phyloP scores from a whole-genome alignment of 129 eudicot genomes.

The Pseudognaphalium luteoalbum region DNA sequence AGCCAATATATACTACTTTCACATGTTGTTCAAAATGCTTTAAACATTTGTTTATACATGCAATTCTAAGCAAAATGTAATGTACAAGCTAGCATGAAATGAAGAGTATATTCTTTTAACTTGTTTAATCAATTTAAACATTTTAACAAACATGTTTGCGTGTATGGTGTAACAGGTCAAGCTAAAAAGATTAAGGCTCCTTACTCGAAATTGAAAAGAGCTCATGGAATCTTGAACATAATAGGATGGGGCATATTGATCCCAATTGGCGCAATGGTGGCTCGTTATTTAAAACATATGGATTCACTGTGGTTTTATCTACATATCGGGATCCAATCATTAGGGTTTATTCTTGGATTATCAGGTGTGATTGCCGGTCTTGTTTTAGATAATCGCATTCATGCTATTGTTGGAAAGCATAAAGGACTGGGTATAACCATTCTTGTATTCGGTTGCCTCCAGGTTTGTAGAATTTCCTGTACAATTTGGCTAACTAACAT shows the following conservation, averaged over 20 bases:
- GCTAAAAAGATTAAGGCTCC: slow-evolving; percentile 46
- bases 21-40: no score
- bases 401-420: slow-evolving; percentile 46
- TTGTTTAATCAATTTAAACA: background rate
- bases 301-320: slow-evolving; percentile 80
- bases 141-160: background rate
- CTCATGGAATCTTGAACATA: slow-evolving; percentile 83
- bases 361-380: slow-evolving; percentile 63
- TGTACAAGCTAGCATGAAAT: background rate
- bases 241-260: slow-evolving; percentile 79
- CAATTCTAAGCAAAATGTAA: no score
- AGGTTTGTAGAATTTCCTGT: slow-evolving; percentile 38
- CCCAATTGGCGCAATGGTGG: slow-evolving; percentile 66
- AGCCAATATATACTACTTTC: no score
- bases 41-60: no score
- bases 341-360: slow-evolving; percentile 69
- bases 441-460: slow-evolving; percentile 69
- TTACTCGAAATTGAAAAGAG: slow-evolving; percentile 47
- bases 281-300: slow-evolving; percentile 55
- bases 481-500: no score
- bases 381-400: slow-evolving; percentile 51
- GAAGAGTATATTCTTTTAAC: no score
- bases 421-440: slow-evolving; percentile 68
- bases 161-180: slow-evolving; percentile 46
- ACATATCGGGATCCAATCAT: slow-evolving; percentile 50